Conservation (phyloP, 2,329 filamentous ascomycete species). For the Raffaelea deltoideospora region DNA sequence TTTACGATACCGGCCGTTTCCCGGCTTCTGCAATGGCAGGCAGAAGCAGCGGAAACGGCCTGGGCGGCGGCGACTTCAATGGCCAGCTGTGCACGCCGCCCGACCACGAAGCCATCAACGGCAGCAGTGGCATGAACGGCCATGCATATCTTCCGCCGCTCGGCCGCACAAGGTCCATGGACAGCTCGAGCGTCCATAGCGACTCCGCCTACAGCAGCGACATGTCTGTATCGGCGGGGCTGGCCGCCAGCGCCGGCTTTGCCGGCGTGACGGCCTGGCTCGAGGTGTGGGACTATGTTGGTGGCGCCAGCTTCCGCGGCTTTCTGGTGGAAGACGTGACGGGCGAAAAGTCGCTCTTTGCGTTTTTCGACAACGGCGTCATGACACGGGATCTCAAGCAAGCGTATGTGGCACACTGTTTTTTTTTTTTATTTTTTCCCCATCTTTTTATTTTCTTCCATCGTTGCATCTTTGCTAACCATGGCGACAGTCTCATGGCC, state of each 20-base stretch:
- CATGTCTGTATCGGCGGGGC: background rate
- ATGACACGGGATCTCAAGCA: slow-evolving; percentile 69
- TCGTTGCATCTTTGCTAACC: slow-evolving; percentile 3
- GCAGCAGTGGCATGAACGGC: no score
- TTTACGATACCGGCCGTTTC: no score
- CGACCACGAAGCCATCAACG: slow-evolving; percentile 22
- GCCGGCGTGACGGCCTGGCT: slow-evolving; percentile 45
- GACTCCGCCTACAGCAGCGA: no score
- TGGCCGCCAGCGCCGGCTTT: slow-evolving; percentile 6
- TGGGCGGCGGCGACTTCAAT: slow-evolving; percentile 3
- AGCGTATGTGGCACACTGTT: slow-evolving; percentile 44
- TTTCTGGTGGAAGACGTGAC: slow-evolving; percentile 53
- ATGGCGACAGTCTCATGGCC: slow-evolving; percentile 59
- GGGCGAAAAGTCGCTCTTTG: slow-evolving; percentile 59
- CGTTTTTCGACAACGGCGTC: slow-evolving; percentile 66
- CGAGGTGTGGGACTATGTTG: slow-evolving; percentile 74
- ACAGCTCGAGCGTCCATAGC: no score
- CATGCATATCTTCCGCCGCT: slow-evolving; percentile 19
- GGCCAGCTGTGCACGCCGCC: slow-evolving; percentile 27
- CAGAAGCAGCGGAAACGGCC: slow-evolving; percentile 5
- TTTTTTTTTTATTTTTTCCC: slow-evolving; percentile 37
- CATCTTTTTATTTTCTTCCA: background rate
- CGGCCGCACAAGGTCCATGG: slow-evolving; percentile 12
- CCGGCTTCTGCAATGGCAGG: slow-evolving; percentile 9
- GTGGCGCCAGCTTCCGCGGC: slow-evolving; percentile 71